Evolutionary conservation across 2,329 filamentous ascomycete genomes (phyloP).

Genomic region (Taxawa tesnikishii): DNA sequence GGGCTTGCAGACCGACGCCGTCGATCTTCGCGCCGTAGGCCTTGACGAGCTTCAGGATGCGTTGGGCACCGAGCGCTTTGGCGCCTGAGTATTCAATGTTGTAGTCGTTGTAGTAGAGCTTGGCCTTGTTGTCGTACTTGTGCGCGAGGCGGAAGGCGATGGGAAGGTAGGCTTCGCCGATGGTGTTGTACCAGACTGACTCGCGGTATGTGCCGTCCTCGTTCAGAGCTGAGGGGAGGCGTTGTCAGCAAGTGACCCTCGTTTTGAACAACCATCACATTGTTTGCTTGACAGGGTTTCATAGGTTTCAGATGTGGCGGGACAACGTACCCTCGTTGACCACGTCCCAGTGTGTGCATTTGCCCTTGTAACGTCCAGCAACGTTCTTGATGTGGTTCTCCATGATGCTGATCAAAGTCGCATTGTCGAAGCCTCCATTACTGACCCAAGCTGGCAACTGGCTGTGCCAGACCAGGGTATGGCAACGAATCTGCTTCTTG

Average conservation of each 20-base stretch:
- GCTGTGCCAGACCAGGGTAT: slow-evolving; percentile 29
- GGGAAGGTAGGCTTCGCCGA: slow-evolving; percentile 15
- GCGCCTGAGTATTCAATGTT: slow-evolving; percentile 15
- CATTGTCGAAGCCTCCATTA: slow-evolving; percentile 23
- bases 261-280: background rate
- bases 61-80: slow-evolving; percentile 13
- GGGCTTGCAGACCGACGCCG: slow-evolving; percentile 39
- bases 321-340: slow-evolving; percentile 18
- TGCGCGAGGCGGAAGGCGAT: slow-evolving; percentile 15
- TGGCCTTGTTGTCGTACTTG: slow-evolving; percentile 11
- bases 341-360: slow-evolving; percentile 27
- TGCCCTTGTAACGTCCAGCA: slow-evolving; percentile 25
- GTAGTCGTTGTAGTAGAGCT: slow-evolving; percentile 19
- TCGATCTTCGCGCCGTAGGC: slow-evolving; percentile 19
- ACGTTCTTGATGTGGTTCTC: slow-evolving; percentile 28
- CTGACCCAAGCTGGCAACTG: slow-evolving; percentile 27
- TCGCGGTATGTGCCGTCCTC: slow-evolving; percentile 15
- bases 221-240: slow-evolving; percentile 11
- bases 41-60: slow-evolving; percentile 14
- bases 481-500: slow-evolving; percentile 25
- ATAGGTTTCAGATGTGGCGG: too few species aligned
- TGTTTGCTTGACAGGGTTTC: too few species aligned
- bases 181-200: slow-evolving; percentile 15
- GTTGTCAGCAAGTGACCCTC: background rate
- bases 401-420: slow-evolving; percentile 27